Base-by-base conservation (phyloP, 305 asterid species). In the Fraxinus sp. region DNA sequence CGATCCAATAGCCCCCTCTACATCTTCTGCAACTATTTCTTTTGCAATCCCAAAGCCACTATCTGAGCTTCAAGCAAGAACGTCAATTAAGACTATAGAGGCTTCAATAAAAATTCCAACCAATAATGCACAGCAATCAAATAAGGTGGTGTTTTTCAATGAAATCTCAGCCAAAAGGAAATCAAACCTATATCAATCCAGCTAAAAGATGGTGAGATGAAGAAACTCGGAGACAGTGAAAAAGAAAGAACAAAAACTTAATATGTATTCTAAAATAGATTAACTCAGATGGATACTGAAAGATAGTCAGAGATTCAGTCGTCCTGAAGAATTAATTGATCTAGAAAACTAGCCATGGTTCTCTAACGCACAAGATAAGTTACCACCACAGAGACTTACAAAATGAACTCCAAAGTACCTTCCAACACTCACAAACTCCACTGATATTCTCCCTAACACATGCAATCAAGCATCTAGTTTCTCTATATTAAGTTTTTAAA, bases 21-120 rank as follows among this genome's bases (percentile, higher is more conserved):
- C 87, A 81, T 86, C 86, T 62, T 81, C 86, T 74, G 77, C 82
- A 82, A 66, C 24, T 74, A 32, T 68, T 64, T 83, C 84, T 71
- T 87, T 80, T 68, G 57, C 68, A 71, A 80, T 66, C 84, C 79
- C 87, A 32, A 84, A 86, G 86, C 83, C 87, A 84, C 82, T 30
- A 46, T 81, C 97, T 94, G 91, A 16, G 84, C 59, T 80, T 82
- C 85, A 89, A 81, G 82, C 77, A 75, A 52, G 79, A 49, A 52
- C 20, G 71, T 68, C 80, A 77, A 35, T 79, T 66, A 75, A 76
- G 78, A 14, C 13, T 28, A 28, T 68, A 70, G 71, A 62, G 32
- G 44, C 44, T 72, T 36, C 66, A 41, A 64, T 35, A 59, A 0
- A 14, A 1, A 16, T 49, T 4, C 22, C 62, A 49, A 49, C 59